Percentiles rank a stretch among this genome's conserved stretches.
Evolutionary conservation across 768 basidiomycete genomes (phyloP).

Genomic region (Phlebiopsis flavidoalba): DNA sequence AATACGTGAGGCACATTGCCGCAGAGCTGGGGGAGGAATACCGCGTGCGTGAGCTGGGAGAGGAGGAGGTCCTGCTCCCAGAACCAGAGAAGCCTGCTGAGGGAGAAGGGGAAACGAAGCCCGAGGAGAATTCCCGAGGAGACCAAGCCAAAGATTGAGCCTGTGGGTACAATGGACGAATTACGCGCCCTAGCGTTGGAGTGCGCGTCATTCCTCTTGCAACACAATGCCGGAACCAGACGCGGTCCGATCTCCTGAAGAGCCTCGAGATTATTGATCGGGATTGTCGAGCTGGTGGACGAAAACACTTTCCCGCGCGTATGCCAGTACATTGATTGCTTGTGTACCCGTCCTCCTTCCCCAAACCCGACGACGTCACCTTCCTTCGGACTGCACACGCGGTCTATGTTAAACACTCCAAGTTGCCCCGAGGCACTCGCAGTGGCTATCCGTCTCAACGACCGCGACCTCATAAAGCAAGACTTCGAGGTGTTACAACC

Average conservation of each 20-base stretch:
- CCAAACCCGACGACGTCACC: slow-evolving; percentile 84
- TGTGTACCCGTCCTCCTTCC: slow-evolving; percentile 88
- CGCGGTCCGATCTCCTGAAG: slow-evolving; percentile 90
- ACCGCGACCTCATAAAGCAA: slow-evolving; percentile 70
- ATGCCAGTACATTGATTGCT: slow-evolving; percentile 95
- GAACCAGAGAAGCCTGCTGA: slow-evolving; percentile 1
- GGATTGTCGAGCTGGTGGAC: slow-evolving; percentile 75
- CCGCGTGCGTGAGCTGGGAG: slow-evolving; percentile 57
- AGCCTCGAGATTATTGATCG: slow-evolving; percentile 87
- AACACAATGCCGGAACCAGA: slow-evolving; percentile 98
- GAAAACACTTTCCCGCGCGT: slow-evolving; percentile 85
- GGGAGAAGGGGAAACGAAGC: slow-evolving; percentile 3
- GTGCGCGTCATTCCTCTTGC: slow-evolving; percentile 84
- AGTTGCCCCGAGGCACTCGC: slow-evolving; percentile 90
- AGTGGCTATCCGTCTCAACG: slow-evolving; percentile 80
- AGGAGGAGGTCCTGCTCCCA: slow-evolving; percentile 22
- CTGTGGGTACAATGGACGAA: slow-evolving; percentile 64
- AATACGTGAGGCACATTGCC: slow-evolving; percentile 96
- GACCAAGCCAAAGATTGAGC: slow-evolving; percentile 28
- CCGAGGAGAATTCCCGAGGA: slow-evolving; percentile 22
- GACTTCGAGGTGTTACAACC: slow-evolving; percentile 81
- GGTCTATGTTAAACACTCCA: slow-evolving; percentile 82
- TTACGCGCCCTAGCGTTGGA: slow-evolving; percentile 72
- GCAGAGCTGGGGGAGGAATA: slow-evolving; percentile 96
- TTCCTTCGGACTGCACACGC: slow-evolving; percentile 87